Base-by-base conservation (phyloP, 2,329 filamentous ascomycete genomes). In the Tolypocladium pustulatum region DNA sequence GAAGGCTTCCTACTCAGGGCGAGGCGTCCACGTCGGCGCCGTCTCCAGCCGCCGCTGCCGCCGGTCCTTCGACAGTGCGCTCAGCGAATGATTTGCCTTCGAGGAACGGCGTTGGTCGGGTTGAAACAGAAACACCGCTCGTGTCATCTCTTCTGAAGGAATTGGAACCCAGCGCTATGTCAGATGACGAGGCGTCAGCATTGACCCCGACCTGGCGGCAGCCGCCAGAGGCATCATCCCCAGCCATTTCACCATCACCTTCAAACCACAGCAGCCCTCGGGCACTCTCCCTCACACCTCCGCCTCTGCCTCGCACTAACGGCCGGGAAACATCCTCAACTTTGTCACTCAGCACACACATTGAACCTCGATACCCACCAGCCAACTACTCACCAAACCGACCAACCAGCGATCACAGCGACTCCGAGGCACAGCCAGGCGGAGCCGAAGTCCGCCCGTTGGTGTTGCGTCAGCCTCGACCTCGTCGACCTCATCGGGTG, bases 131-230 rank as follows among this genome's bases (percentile, higher is more conserved):
- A 9, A 89, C 91, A 9, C 92, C 90, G 7, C 93, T 97, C 68
- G 79, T 97, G 9, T 90, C 91, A 30, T 93, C 91, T 0, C 77
- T 97, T 8, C 76, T 97, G 55, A 91, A 89, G 69, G 93, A 97
- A 71, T 90, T 97, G 1, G 91, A 96, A 61, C 82, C 81, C 72
- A 81, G 79, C 71, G 72, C 81, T 58, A 73, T 76, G 3, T 81
- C 81, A 0, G 83, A 87, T 58, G 84, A 86, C 56, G 83, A 86
- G 60, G 66, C 65, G 3, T 58, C 66, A 6, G 60, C 61, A 30
- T 54, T 65, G 34, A 63, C 64, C n/a, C 63, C 65, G 36, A 67
- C 65, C 36, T 68, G 68, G 67, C 68, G 72, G n/a, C 57, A 65
- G 32, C 64, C 64, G 38, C 67, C 68, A 37, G 73, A 73, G 49